A percentile compares a stretch with the other conserved stretches of the same genome.
These are phyloP conservation scores for Coemansia sp. DNA, from an alignment of 192 early-diverging fungal genomes.

Conservation along the genomic window DNA sequence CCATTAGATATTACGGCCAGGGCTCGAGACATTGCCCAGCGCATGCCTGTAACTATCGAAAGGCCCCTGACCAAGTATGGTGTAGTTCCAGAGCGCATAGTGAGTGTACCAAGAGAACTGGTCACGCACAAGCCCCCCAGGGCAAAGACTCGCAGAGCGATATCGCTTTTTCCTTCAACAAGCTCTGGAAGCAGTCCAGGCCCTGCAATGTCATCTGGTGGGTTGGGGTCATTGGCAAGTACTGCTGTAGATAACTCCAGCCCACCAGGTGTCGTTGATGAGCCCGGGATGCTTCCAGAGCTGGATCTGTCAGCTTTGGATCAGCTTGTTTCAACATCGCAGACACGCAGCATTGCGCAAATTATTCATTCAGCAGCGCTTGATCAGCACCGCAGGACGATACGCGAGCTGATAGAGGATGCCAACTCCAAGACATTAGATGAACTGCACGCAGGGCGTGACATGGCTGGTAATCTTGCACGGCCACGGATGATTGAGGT, in stretches of 20 bases:
- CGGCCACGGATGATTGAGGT: conserved; percentile 53
- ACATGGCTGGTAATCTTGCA: conserved; percentile 45
- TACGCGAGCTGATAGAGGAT: conserved; percentile 39
- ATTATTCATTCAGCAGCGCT: conserved; percentile 23
- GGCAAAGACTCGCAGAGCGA: conserved; percentile 21
- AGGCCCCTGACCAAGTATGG: conserved; percentile 19
- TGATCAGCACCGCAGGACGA: conserved; percentile 8
- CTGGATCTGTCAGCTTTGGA: conserved; percentile 57
- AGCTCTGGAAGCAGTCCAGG: neutral
- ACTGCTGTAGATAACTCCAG: neutral
- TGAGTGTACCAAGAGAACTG: conserved; percentile 19
- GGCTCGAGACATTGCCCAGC: conserved; percentile 36
- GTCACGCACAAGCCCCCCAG: conserved; percentile 32
- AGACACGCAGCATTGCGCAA: conserved; percentile 54
- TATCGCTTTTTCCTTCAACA: conserved; percentile 29
- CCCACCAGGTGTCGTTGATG: neutral
- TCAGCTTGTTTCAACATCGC: conserved; percentile 55
- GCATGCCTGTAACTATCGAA: conserved; percentile 30
- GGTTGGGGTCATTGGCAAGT: too few relatives aligned
- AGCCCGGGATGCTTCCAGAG: conserved; percentile 8
- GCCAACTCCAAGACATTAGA: conserved; percentile 32
- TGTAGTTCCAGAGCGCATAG: conserved; percentile 7
- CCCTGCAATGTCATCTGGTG: too few relatives aligned
- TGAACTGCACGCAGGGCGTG: conserved; percentile 16
- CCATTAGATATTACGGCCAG: conserved; percentile 40